phyloP scores from a whole-genome alignment of 352 stramenopile species.

The Phytopythium ostracodes region DNA sequence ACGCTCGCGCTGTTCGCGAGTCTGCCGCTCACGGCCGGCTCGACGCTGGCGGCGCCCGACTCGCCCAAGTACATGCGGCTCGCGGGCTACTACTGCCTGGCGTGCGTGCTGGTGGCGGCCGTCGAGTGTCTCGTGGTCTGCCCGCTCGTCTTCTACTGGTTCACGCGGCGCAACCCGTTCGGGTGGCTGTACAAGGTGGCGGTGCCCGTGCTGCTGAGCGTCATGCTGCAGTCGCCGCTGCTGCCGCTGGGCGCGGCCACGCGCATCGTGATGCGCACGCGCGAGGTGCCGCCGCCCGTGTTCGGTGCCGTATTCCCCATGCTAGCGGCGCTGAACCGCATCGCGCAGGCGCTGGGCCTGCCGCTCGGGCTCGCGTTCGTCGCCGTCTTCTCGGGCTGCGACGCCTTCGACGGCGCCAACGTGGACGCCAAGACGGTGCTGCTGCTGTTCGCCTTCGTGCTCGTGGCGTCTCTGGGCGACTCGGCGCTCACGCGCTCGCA shows the following conservation, averaged over 20 bases:
- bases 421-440: conserved; percentile 25
- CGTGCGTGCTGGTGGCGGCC: conserved; percentile 14
- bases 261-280: conserved; percentile 46
- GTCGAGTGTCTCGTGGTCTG: conserved; percentile 43
- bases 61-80: conserved; percentile 28
- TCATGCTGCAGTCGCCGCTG: conserved; percentile 40
- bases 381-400: conserved; percentile 46
- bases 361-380: conserved; percentile 50
- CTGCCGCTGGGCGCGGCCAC: conserved; percentile 49
- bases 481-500: conserved; percentile 31
- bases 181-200: conserved; percentile 41
- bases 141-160: conserved; percentile 39
- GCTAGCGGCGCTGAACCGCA: conserved; percentile 47
- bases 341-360: conserved; percentile 35
- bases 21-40: conserved; percentile 41
- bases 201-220: conserved; percentile 41
- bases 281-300: conserved; percentile 42
- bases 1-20: conserved; percentile 39
- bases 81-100: conserved; percentile 41
- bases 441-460: conserved; percentile 41
- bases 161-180: conserved; percentile 55
- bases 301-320: conserved; percentile 61
- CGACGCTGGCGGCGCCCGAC: conserved; percentile 32
- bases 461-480: conserved; percentile 44
- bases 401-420: conserved; percentile 7